Conservation (phyloP, 208 protist genomes). For the Trichomonas gallinae region DNA sequence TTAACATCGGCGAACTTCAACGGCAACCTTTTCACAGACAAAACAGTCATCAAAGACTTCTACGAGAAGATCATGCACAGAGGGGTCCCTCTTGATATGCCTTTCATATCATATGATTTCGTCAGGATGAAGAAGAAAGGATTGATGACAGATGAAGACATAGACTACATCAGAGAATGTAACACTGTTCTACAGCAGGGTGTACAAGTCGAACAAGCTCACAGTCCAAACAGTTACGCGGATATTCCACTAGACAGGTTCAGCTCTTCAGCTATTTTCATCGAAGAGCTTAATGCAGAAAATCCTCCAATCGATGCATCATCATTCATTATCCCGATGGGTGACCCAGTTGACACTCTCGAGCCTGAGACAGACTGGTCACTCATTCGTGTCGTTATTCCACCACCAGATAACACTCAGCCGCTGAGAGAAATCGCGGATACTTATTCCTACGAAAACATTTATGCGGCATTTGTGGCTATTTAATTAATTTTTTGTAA, state of each 20-base stretch:
- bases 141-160: background rate
- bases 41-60: background rate
- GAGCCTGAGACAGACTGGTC: background rate
- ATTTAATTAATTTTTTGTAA: background rate
- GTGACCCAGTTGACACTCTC: background rate
- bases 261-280: background rate
- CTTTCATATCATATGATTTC: background rate
- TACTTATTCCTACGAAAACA: background rate
- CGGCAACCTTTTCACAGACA: background rate
- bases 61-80: background rate
- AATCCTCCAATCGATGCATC: background rate
- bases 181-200: background rate
- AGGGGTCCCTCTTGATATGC: background rate
- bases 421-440: background rate
- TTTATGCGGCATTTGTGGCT: background rate
- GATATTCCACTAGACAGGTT: background rate
- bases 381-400: background rate
- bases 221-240: background rate
- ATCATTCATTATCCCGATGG: background rate
- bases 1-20: background rate
- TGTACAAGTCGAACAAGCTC: no score
- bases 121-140: background rate
- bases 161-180: background rate
- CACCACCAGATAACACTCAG: background rate
- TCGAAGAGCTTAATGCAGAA: background rate